Percentiles rank a stretch among this genome's conserved stretches.
Conservation (phyloP, 306 rosid genomes). For the Luffa acutangula region DNA sequence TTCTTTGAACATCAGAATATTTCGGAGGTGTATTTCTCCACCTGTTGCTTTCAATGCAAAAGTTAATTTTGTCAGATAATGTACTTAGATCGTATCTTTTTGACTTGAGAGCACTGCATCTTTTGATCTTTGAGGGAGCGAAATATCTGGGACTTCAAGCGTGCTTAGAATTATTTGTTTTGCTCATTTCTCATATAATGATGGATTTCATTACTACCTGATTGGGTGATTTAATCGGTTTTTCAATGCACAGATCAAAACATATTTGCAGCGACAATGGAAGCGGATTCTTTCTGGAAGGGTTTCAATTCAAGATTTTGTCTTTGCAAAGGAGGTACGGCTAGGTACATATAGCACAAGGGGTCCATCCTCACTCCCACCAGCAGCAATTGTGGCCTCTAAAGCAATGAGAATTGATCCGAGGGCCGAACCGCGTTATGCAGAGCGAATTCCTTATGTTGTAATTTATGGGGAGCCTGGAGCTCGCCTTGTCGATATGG, state of each 20-base stretch:
- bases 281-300: slow-evolving; percentile 72
- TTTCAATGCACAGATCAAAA: slow-evolving; percentile 38
- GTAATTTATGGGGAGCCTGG: slow-evolving; percentile 93
- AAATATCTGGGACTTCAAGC: neutral
- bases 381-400: slow-evolving; percentile 90
- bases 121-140: neutral
- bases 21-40: slow-evolving; percentile 38
- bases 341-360: slow-evolving; percentile 67
- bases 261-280: slow-evolving; percentile 83
- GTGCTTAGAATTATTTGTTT: neutral
- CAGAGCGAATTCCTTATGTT: slow-evolving; percentile 73
- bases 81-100: neutral
- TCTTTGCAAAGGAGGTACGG: slow-evolving; percentile 94
- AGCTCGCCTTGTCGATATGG: slow-evolving; percentile 86
- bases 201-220: slow-evolving; percentile 13
- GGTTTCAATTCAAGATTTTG: slow-evolving; percentile 70
- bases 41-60: neutral
- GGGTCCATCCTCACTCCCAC: slow-evolving; percentile 71
- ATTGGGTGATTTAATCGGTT: slow-evolving; percentile 1
- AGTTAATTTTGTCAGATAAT: neutral
- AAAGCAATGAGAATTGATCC: slow-evolving; percentile 83
- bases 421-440: slow-evolving; percentile 93
- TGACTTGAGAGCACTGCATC: neutral
- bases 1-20: slow-evolving; percentile 67
- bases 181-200: neutral